Evolutionary conservation across 192 early-diverging fungal species (phyloP), one percentile per base, ranked within the genome.

Genomic region (Phlyctochytrium planicorne): DNA sequence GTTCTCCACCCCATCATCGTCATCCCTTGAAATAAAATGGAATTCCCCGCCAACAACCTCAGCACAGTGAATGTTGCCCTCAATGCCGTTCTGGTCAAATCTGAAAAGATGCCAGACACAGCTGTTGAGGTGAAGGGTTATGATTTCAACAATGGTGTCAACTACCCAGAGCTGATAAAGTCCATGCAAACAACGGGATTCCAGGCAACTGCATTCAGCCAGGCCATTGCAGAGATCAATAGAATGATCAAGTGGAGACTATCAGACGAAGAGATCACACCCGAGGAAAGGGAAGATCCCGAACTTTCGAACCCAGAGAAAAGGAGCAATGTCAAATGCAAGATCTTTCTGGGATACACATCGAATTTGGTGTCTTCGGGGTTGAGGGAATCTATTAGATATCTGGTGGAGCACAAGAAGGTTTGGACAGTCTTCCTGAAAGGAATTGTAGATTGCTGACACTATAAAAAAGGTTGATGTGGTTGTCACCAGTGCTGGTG

Each of bases 291-390:
- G 12, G 84, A 90, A 2, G 79, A 88, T 34, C 67, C 67, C 16
- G 59, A 61, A 35, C 77, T 75, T 17, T 66, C 78, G 33, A 87
- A 92, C 50, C 84, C 87, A 0, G 76, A 82, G 53, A 76, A 82
- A 30, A 87, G 93, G 27, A 65, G 71, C 27, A 76, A 74, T 2
- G 84, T 86, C 53, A 95, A 93, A 76, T 97, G 95, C 84, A 98
- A 97, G 78, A 94, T 99, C 27, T 99, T 97, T 65, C 75, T 99
- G 36, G 96, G 96, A 20, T 99, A 95, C 72, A 99, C 97, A 3
- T 99, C 97, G 27, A 99, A 99, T 70, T 82, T 99, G 2, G 90
- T 99, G 17, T 98, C 97, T 0, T 91, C 92, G 24, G 97, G 97
- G 17, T 74, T 98, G 20, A 87, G 97, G 50, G 97, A 99, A 68